Base-by-base conservation (phyloP, 176 grass and related monocot species). In the Avena atlantica region DNA sequence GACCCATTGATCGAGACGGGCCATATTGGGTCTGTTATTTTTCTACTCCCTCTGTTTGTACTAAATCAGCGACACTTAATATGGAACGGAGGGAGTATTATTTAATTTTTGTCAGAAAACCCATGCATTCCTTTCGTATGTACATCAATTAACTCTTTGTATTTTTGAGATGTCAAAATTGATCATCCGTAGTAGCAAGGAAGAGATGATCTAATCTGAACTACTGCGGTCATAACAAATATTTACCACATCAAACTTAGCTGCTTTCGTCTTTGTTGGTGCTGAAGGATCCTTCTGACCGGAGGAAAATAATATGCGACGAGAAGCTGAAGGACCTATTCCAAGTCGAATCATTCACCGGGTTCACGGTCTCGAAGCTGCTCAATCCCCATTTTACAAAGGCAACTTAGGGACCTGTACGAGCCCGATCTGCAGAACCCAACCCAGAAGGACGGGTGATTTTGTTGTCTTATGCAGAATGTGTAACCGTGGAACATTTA, bases 311-410 rank as follows among this genome's bases (percentile, higher is more conserved):
- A 86, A 83, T 99, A 52, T 99, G 97, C 4, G 97, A 99, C 42
- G 91, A 99, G 71, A 99, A 99, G 83, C 85, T 99, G 78, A 99
- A 94, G 87, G 92, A 94, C 65, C 89, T 99, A 51, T 89, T 99
- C 7, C 92, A 96, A 40, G 97, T 99, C 70, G 94, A 99, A 83
- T 86, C 97, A 2, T 99, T 99, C 85, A 93, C 51, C 12, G 94
- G 94, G 62, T 99, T 97, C 62, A 83, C 91, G 0, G 92, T 97
- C 78, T 91, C 91, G 0, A 99, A 97, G 88, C 90, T 97, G 82
- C 91, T 99, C 40, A 56, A 88, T 40, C 89, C 97, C 79, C 97
- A 99, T 90, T 94, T 99, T 83, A 91, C 92, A 81, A 99, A 99
- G 91, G 51, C 83, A 16, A 83, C 82, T 10, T 78, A 92, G 86